These are phyloP conservation scores for Rosa lucieae DNA, from an alignment of 306 rosid species.

Conservation along the genomic window DNA sequence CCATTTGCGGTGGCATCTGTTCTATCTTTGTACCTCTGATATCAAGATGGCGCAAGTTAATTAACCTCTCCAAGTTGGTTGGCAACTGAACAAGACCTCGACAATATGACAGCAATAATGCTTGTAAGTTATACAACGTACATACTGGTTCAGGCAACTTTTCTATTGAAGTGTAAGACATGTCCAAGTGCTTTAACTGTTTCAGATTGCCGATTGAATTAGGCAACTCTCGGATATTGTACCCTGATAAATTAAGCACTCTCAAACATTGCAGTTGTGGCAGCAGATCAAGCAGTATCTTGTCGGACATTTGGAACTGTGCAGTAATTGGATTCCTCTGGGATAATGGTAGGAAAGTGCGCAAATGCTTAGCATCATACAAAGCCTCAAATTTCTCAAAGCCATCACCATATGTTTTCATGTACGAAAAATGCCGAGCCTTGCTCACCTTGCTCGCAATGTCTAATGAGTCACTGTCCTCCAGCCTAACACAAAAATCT, in stretches of 20 bases:
- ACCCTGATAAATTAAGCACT: not conserved
- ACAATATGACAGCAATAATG: not conserved
- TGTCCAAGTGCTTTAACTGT: slow-evolving; percentile 12
- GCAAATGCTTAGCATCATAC: slow-evolving; percentile 2
- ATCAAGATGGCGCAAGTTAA: slow-evolving; percentile 15
- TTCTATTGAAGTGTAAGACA: not conserved
- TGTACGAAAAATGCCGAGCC: slow-evolving; percentile 5
- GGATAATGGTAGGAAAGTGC: not conserved
- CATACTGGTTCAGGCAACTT: not conserved
- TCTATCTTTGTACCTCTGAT: not conserved
- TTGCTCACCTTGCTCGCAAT: not conserved
- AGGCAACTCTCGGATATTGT: not conserved
- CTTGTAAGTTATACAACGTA: slow-evolving; percentile 13
- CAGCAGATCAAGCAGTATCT: not conserved
- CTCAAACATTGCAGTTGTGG: not conserved
- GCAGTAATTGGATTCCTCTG: not conserved
- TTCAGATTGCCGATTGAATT: not conserved
- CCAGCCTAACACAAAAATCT: not conserved
- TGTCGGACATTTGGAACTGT: slow-evolving; percentile 1
- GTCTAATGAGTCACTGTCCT: not conserved
- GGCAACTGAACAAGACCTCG: not conserved
- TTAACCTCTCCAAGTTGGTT: not conserved
- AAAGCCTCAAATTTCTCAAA: not conserved
- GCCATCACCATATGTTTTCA: not conserved
- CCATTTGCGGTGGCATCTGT: slow-evolving; percentile 2